These are phyloP conservation scores for Closterium sp. DNA, from an alignment of 139 green algal species.

Conservation along the genomic window DNA sequence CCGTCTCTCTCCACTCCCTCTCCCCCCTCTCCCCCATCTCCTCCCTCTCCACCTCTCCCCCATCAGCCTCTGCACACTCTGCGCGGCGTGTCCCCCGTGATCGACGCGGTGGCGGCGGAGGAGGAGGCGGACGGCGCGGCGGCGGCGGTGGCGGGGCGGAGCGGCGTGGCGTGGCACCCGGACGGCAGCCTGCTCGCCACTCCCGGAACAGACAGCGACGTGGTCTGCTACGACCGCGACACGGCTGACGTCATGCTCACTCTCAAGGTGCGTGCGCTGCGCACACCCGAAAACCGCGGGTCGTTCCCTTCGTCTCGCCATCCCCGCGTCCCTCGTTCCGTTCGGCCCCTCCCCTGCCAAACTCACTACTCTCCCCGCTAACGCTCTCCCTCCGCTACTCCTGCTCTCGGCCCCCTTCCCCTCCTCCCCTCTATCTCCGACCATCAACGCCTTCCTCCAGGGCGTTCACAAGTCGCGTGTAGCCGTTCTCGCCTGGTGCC, in stretches of 20 bases:
- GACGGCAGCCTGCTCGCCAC: conserved; percentile 43
- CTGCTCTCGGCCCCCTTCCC: neutral
- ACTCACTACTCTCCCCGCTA: neutral
- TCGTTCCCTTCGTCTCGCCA: neutral
- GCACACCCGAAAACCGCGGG: conserved; percentile 5
- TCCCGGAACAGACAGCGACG: conserved; percentile 26
- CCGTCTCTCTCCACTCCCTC: too few relatives aligned
- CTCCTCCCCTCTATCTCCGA: neutral
- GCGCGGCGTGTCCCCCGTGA: neutral
- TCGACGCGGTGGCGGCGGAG: neutral
- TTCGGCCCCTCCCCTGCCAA: neutral
- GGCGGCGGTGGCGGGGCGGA: conserved; percentile 3
- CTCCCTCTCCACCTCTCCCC: too few relatives aligned
- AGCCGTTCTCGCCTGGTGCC: conserved; percentile 66
- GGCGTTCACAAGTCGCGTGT: conserved; percentile 59
- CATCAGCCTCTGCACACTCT: conserved; percentile 19
- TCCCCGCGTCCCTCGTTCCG: neutral
- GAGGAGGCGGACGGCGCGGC: neutral
- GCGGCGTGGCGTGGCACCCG: conserved; percentile 42
- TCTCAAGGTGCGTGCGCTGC: conserved; percentile 11
- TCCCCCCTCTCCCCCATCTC: too few relatives aligned
- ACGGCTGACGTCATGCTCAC: conserved; percentile 22
- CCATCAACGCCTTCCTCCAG: neutral
- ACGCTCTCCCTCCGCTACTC: neutral
- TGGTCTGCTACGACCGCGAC: conserved; percentile 43